A percentile compares a stretch with the other conserved stretches of the same genome.
Conservation (phyloP, 441 rosid genomes). For the Theobroma grandiflorum region DNA sequence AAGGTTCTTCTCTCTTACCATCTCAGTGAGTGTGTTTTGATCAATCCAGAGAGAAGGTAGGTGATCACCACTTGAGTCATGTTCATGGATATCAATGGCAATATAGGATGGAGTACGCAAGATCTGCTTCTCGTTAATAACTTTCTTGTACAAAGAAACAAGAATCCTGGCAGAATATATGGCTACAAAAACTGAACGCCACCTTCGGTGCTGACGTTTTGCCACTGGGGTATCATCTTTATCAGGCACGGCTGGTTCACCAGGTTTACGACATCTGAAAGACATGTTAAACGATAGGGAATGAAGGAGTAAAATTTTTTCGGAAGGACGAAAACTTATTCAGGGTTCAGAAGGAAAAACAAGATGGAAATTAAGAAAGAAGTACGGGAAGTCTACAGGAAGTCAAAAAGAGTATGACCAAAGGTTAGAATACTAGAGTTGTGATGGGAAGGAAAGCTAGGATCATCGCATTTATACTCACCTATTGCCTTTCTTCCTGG, state of each 20-base stretch:
- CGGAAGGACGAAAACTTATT: not conserved
- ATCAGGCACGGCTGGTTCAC: not conserved
- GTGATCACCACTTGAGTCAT: not conserved
- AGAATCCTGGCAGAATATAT: slow-evolving; percentile 44
- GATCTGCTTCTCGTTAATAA: slow-evolving; percentile 22
- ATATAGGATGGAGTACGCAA: slow-evolving; percentile 37
- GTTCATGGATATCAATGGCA: slow-evolving; percentile 28
- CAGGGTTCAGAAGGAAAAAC: not conserved
- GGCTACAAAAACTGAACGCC: slow-evolving; percentile 45
- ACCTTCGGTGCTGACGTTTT: slow-evolving; percentile 24
- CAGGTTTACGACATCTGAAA: slow-evolving; percentile 22
- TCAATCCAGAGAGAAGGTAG: not conserved
- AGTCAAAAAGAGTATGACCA: not conserved
- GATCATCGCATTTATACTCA: not conserved
- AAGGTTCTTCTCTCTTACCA: slow-evolving; percentile 39
- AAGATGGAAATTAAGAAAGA: not conserved
- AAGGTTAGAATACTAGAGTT: not conserved
- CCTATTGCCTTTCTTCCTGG: not conserved
- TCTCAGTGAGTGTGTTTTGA: slow-evolving; percentile 26
- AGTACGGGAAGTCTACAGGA: not conserved
- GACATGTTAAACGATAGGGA: slow-evolving; percentile 16
- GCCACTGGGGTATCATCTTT: not conserved
- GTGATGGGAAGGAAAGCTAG: not conserved
- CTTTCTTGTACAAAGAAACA: slow-evolving; percentile 44
- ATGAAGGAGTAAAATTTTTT: not conserved